Percentiles rank a stretch among this genome's conserved stretches.
Evolutionary conservation across 2,329 filamentous ascomycete species (phyloP).

Genomic region (Ciborinia camelliae): DNA sequence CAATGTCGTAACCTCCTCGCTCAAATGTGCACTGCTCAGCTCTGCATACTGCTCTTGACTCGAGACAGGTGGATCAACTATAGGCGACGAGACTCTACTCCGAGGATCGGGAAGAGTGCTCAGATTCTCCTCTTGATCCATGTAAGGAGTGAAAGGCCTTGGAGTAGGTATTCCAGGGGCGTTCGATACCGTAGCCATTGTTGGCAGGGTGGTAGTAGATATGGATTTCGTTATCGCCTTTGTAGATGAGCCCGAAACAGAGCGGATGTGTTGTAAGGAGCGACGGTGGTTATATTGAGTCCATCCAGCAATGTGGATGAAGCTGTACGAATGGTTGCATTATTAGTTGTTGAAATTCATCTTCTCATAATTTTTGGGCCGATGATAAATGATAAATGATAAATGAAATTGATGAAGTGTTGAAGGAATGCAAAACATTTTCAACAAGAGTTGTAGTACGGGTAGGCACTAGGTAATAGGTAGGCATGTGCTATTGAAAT

Average conservation of each 20-base stretch:
- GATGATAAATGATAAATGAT: neutral
- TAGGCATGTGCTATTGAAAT: neutral
- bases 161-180: constrained; percentile 28
- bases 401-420: neutral
- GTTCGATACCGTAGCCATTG: constrained; percentile 39
- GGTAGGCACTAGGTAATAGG: neutral
- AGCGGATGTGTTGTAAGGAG: constrained; percentile 16
- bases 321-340: constrained; percentile 40
- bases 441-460: neutral
- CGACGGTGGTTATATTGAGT: constrained; percentile 44
- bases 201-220: constrained; percentile 40
- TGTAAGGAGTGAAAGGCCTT: constrained; percentile 37
- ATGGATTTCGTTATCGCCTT: constrained; percentile 38
- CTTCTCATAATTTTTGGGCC: neutral
- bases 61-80: constrained; percentile 38
- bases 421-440: neutral
- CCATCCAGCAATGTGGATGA: constrained; percentile 49
- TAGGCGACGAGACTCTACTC: constrained; percentile 50
- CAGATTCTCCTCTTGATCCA: constrained; percentile 57
- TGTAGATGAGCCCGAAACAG: constrained; percentile 13
- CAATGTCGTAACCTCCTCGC: constrained; percentile 78
- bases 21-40: constrained; percentile 44
- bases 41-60: constrained; percentile 50
- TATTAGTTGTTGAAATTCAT: constrained; percentile 6
- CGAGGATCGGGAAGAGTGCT: constrained; percentile 67